phyloP scores from a whole-genome alignment of 805 yeast species.

The Candida tammaniensis region DNA sequence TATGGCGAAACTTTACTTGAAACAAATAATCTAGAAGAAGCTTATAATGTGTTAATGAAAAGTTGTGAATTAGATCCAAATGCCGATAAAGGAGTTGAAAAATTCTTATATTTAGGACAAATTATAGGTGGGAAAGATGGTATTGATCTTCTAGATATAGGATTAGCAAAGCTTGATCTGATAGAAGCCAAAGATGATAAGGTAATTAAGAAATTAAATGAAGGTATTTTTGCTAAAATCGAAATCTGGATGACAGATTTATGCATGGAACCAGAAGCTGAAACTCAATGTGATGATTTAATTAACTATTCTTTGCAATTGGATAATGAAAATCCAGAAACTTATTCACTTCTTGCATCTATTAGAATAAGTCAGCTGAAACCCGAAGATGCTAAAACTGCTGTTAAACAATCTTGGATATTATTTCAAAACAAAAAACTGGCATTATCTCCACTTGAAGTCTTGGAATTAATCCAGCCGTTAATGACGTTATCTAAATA shows the following conservation, averaged over 20 bases:
- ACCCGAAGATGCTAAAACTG: constrained; percentile 66
- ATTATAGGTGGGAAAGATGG: constrained; percentile 83
- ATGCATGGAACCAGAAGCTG: constrained; percentile 93
- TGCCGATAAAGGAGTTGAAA: constrained; percentile 69
- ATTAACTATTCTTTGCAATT: constrained; percentile 62
- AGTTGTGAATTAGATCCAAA: constrained; percentile 70
- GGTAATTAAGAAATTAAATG: constrained; percentile 55
- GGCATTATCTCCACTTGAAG: constrained; percentile 32
- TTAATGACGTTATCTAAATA: constrained; percentile 68
- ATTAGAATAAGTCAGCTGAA: constrained; percentile 86
- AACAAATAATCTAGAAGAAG: constrained; percentile 73
- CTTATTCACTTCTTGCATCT: constrained; percentile 79
- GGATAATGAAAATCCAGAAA: constrained; percentile 67
- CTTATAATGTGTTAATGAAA: constrained; percentile 57
- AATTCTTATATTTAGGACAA: constrained; percentile 88
- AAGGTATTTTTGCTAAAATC: constrained; percentile 79
- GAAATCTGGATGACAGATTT: constrained; percentile 98
- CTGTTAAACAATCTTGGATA: constrained; percentile 69
- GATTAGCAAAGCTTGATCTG: constrained; percentile 44
- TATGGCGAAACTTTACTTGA: constrained; percentile 81
- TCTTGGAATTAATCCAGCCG: constrained; percentile 69
- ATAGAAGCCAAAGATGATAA: constrained; percentile 19
- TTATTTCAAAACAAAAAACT: constrained; percentile 55
- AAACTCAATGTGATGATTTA: constrained; percentile 68
- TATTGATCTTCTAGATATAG: constrained; percentile 56